Conservation (phyloP, 257 asterid genomes). For the Capsicum chinense region DNA sequence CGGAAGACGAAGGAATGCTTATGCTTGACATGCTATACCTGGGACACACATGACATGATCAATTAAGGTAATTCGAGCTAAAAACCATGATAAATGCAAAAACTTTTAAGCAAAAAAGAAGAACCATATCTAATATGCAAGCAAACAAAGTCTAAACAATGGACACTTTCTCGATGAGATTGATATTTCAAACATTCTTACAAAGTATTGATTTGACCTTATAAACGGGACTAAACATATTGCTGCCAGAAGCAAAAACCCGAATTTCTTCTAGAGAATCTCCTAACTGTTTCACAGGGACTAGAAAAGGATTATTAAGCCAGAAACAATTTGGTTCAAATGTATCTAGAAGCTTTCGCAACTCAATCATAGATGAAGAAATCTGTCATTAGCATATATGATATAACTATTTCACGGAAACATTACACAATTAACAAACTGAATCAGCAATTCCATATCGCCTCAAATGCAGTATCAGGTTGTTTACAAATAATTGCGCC, state of each 20-base stretch:
- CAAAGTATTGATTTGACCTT: background rate
- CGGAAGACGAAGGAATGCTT: constrained; percentile 28
- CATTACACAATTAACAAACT: no score
- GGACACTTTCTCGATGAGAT: background rate
- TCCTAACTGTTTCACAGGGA: background rate
- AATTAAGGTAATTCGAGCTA: background rate
- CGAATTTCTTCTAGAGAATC: background rate
- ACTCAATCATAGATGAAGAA: background rate
- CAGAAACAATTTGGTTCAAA: background rate
- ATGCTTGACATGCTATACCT: constrained; percentile 38
- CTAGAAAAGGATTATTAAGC: background rate
- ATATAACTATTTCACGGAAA: background rate
- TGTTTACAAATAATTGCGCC: no score
- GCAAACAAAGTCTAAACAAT: background rate
- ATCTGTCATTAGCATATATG: background rate
- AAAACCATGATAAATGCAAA: background rate
- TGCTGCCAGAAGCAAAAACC: background rate
- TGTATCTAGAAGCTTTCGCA: no score
- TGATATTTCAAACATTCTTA: background rate
- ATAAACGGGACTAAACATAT: background rate
- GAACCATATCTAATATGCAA: background rate
- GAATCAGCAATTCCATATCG: no score
- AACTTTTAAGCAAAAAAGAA: background rate
- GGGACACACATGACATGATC: background rate
- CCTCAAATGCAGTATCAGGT: no score